Conservation (phyloP, 2,329 filamentous ascomycete genomes). For the Karstenula rhodostoma region DNA sequence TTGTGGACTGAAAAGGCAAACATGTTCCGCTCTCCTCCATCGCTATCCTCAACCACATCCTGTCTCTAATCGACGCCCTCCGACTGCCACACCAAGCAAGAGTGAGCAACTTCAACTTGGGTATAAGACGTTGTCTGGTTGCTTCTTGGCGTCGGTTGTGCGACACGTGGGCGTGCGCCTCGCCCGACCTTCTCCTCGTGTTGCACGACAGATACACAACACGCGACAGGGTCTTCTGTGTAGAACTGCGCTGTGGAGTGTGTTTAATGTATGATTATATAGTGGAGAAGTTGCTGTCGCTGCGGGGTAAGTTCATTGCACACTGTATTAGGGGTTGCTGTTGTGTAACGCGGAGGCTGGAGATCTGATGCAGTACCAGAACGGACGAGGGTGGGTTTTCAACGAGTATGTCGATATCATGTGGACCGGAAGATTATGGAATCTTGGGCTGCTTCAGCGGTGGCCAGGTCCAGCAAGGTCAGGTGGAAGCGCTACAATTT, state of each 20-base stretch:
- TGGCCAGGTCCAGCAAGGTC: background rate
- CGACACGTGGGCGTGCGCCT: background rate
- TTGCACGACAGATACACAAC: background rate
- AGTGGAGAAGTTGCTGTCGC: background rate
- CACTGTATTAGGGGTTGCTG: background rate
- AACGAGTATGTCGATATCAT: too few relatives aligned
- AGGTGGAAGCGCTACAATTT: background rate
- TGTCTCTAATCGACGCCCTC: too few relatives aligned
- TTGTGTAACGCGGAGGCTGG: background rate
- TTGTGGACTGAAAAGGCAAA: too few relatives aligned
- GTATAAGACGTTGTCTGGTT: background rate
- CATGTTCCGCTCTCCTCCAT: too few relatives aligned
- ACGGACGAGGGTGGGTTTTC: too few relatives aligned
- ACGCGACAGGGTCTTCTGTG: background rate
- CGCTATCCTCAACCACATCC: too few relatives aligned
- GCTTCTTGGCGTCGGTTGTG: background rate
- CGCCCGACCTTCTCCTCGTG: background rate
- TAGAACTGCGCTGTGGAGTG: background rate
- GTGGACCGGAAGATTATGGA: background rate
- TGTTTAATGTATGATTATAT: background rate
- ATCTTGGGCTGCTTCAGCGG: background rate
- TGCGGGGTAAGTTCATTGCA: background rate
- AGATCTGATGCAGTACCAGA: too few relatives aligned
- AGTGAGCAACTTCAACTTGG: background rate
- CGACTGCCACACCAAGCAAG: background rate